These are phyloP conservation scores for Colletotrichum sp. DNA, from an alignment of 2,329 filamentous ascomycete genomes.

Conservation along the genomic window DNA sequence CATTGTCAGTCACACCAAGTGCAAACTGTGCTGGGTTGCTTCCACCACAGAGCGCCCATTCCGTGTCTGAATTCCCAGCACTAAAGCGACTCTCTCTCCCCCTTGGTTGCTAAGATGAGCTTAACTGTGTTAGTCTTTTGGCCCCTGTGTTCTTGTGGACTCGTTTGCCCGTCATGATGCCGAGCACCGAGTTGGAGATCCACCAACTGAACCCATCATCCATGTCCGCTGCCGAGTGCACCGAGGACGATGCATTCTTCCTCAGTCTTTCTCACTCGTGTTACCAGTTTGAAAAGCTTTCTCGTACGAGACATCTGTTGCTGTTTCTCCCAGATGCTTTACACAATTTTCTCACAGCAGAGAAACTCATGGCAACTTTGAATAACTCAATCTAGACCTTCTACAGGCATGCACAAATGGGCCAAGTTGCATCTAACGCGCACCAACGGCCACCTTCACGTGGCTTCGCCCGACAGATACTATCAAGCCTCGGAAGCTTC, in stretches of 20 bases:
- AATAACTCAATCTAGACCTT: not conserved
- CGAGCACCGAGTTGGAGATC: not conserved
- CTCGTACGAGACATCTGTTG: not conserved
- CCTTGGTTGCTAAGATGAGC: not conserved
- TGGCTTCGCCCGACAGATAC: not conserved
- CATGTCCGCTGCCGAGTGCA: not conserved
- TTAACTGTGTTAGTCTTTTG: not conserved
- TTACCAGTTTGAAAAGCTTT: not conserved
- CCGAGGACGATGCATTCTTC: not conserved
- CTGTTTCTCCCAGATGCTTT: not conserved
- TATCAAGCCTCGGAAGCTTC: not conserved
- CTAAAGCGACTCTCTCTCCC: fast-evolving
- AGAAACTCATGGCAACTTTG: fast-evolving
- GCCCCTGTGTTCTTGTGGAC: fast-evolving
- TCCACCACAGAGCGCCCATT: not conserved
- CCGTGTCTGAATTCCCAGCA: not conserved
- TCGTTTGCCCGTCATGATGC: not conserved
- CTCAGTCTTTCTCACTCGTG: not conserved
- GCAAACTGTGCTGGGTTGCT: not conserved
- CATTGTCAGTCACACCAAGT: not conserved
- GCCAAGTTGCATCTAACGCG: not conserved
- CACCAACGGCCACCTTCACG: not conserved
- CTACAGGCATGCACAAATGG: not conserved
- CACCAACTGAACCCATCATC: not conserved
- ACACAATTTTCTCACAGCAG: not conserved